Percentiles rank a stretch among this genome's conserved stretches.
phyloP scores from a whole-genome alignment of 495 filamentous ascomycete genomes.

The Penicillium dipodomyicola region DNA sequence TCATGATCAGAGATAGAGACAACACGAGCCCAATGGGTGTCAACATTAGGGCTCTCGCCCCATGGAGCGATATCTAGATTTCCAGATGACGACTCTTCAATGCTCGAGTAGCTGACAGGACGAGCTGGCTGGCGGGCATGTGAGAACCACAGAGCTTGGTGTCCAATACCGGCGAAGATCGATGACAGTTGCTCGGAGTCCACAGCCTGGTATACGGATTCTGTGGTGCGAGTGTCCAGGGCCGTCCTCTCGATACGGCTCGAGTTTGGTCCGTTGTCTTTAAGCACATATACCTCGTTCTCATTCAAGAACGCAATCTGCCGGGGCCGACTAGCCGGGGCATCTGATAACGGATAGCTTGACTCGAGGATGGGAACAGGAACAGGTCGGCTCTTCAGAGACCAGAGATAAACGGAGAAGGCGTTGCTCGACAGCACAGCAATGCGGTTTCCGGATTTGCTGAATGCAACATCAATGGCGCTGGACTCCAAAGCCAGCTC shows the following conservation, averaged over 20 bases:
- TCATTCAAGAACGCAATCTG: conserved; percentile 47
- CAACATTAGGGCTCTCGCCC: conserved; percentile 33
- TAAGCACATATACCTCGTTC: conserved; percentile 45
- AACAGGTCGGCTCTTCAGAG: conserved; percentile 49
- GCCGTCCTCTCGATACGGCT: conserved; percentile 38
- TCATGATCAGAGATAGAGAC: conserved; percentile 41
- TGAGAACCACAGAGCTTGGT: conserved; percentile 46
- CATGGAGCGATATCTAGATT: conserved; percentile 27
- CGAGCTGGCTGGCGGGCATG: conserved; percentile 27
- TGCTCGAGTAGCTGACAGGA: conserved; percentile 33
- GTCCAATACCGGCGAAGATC: conserved; percentile 38
- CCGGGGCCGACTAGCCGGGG: conserved; percentile 33
- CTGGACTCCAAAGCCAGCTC: conserved; percentile 64
- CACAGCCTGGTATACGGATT: conserved; percentile 31
- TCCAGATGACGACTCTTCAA: conserved; percentile 22
- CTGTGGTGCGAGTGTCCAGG: conserved; percentile 38
- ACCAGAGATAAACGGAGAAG: conserved; percentile 65
- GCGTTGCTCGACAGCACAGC: conserved; percentile 64
- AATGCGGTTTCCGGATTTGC: conserved; percentile 61
- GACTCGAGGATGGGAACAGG: conserved; percentile 45
- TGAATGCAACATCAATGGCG: conserved; percentile 72
- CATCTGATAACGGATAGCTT: conserved; percentile 45
- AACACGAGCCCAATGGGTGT: conserved; percentile 43
- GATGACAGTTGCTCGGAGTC: conserved; percentile 41
- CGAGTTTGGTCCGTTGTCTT: conserved; percentile 32